Evolutionary conservation across 805 yeast genomes (phyloP), one percentile per base, ranked within the genome.

Genomic region (Saccharomycopsis capsularis): DNA sequence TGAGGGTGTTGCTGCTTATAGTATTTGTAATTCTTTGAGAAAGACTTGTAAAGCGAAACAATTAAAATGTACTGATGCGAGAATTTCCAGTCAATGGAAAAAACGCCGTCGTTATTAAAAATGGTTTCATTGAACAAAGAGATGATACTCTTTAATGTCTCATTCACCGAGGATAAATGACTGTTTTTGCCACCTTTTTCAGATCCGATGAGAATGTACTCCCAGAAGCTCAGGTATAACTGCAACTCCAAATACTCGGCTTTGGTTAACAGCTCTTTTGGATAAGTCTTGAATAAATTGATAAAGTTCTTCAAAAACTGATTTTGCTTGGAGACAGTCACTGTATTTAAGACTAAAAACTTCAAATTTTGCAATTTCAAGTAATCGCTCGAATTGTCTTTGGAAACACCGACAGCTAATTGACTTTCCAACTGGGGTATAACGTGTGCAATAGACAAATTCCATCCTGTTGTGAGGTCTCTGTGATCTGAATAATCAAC

Each of bases 401-500:
- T 39, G 2, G 15, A 34, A 2, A 50, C 50, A 3, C 53, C 53
- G 19, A 27, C 23, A 25, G 22, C 16, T 3, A 46, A n/a, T 27
- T 25, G n/a, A 4, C 21, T 19, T 19, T 46, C 16, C 37, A 42
- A 38, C 13, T n/a, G 3, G 13, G 3, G 1, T 30, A 38, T 16
- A 19, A 19, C 19, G 25, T 38, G 21, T 23, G 22, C 23, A 36
- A 46, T 32, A 19, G 50, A 47, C 9, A 25, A 22, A 15, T 36
- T 38, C 53, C 53, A 50, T 22, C 30, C 47, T 3, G 50, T 42
- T 11, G 39, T 27, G 11, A 48, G 48, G 21, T 52, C 55, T 32
- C 55, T 27, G 36, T 52, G 48, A 34, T 52, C 55, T 27, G 50
- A 48, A 24, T 42, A 52, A n/a, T 30, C 18, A 6, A 46, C 21